phyloP scores from a whole-genome alignment of 768 basidiomycete species.

The Boletus subcaerulescens region DNA sequence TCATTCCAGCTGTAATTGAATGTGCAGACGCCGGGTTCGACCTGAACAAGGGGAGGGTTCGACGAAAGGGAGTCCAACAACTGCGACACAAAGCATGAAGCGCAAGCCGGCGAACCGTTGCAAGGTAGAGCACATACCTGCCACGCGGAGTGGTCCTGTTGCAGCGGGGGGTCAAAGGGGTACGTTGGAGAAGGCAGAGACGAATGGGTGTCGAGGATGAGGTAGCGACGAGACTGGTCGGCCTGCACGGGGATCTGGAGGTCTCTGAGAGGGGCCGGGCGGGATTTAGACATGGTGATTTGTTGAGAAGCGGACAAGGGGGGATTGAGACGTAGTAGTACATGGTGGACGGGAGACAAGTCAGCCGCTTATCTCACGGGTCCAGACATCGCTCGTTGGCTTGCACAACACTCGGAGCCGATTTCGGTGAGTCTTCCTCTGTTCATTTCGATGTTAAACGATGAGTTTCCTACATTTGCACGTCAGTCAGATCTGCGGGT shows the following conservation, averaged over 20 bases:
- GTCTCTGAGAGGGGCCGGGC: slow-evolving; percentile 15
- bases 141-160: not conserved
- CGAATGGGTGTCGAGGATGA: slow-evolving; percentile 7
- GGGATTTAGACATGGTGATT: slow-evolving; percentile 6
- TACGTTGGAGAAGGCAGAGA: slow-evolving; percentile 1
- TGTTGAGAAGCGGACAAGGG: not conserved
- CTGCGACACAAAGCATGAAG: slow-evolving; percentile 5
- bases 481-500: slow-evolving; percentile 52
- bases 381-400: not conserved
- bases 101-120: not conserved
- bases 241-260: slow-evolving; percentile 17
- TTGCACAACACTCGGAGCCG: no score
- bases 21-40: not conserved
- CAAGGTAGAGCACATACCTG: not conserved
- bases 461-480: slow-evolving; percentile 57
- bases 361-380: slow-evolving; percentile 20
- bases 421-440: slow-evolving; percentile 17
- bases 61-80: slow-evolving; percentile 2
- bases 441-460: slow-evolving; percentile 18
- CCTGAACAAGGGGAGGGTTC: not conserved
- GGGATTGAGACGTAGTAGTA: not conserved
- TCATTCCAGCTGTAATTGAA: not conserved
- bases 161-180: not conserved
- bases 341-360: slow-evolving; percentile 1
- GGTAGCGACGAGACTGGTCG: slow-evolving; percentile 9